Base-by-base conservation (phyloP, 2,329 filamentous ascomycete genomes). In the Xylaria polymorpha region DNA sequence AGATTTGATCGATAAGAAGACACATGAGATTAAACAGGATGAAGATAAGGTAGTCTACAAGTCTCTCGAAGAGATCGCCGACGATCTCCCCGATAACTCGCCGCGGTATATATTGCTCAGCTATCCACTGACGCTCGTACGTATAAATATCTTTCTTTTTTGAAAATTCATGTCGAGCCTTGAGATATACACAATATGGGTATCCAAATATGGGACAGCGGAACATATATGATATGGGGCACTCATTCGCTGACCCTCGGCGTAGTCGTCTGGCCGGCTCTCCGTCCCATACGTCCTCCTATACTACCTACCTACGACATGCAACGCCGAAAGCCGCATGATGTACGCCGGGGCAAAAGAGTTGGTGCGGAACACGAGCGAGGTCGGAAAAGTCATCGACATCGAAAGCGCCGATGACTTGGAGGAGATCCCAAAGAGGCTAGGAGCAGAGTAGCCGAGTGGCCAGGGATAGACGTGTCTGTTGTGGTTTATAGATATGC, bases 341-440 rank as follows among this genome's bases (percentile, higher is more conserved):
- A 84, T 96, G 79, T 99, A 98, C 80, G 96, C 96, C 37, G 92
- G 94, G 46, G 96, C 96, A 51, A 97, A 98, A 82, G 96, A 99
- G 83, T 82, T 98, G 80, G 94, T 98, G 91, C 90, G 94, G 72
- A 97, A 93, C 78, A 97, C 93, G 64, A 93, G 93, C 68, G 94
- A 98, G 83, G 94, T 94, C n/a, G 91, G 92, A 63, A 89, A 88
- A 74, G 91, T 98, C 32, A 88, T 99, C 71, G 95, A 98, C 80
- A 89, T 98, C 58, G 89, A 92, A 74, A 90, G 88, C 22, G 87
- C 88, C 3, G 94, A 97, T 64, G 95, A 98, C 64, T 79, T 98
- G 74, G 90, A 92, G 73, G 90, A 91, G n/a, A 90, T 98, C 71
- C 92, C 94, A 66, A 83, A 87, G 73, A 91, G 88, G 82, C 80